Percentiles rank a stretch among this genome's conserved stretches.
Conservation (phyloP, 169 alveolate genomes). For the Amoebophrya sp. region DNA sequence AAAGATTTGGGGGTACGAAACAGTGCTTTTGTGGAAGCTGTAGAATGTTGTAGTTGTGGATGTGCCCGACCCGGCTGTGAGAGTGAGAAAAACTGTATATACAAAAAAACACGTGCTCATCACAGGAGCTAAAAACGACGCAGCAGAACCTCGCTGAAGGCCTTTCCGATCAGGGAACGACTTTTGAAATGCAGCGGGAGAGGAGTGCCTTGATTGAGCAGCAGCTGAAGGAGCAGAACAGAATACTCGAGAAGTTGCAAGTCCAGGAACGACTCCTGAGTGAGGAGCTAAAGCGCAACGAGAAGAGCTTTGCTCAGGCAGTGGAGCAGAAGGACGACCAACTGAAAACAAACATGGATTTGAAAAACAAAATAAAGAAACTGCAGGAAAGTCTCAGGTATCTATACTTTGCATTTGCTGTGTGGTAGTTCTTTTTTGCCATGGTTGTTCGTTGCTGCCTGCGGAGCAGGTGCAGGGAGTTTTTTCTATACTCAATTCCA, state of each 20-base stretch:
- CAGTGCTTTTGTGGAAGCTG: too few relatives aligned
- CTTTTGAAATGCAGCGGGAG: neutral
- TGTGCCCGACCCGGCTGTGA: too few relatives aligned
- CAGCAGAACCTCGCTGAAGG: too few relatives aligned
- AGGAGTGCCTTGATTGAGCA: neutral
- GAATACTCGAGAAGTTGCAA: neutral
- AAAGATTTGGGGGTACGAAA: neutral
- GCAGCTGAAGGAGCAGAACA: neutral
- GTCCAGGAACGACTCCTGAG: neutral
- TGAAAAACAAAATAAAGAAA: neutral
- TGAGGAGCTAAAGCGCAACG: neutral
- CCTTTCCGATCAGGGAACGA: neutral
- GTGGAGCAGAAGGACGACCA: neutral
- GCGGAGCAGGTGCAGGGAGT: too few relatives aligned
- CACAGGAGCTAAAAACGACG: too few relatives aligned
- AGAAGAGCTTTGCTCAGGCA: neutral
- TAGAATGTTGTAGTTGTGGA: too few relatives aligned
- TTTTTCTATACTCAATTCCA: too few relatives aligned
- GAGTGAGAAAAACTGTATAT: too few relatives aligned
- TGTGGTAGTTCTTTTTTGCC: too few relatives aligned
- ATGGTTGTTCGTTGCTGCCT: too few relatives aligned
- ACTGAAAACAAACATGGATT: neutral
- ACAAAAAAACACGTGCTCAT: too few relatives aligned
- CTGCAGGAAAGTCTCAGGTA: neutral
- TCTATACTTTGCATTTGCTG: too few relatives aligned